Evolutionary conservation across 768 basidiomycete species (phyloP).

Genomic region (Mycena haematopus): DNA sequence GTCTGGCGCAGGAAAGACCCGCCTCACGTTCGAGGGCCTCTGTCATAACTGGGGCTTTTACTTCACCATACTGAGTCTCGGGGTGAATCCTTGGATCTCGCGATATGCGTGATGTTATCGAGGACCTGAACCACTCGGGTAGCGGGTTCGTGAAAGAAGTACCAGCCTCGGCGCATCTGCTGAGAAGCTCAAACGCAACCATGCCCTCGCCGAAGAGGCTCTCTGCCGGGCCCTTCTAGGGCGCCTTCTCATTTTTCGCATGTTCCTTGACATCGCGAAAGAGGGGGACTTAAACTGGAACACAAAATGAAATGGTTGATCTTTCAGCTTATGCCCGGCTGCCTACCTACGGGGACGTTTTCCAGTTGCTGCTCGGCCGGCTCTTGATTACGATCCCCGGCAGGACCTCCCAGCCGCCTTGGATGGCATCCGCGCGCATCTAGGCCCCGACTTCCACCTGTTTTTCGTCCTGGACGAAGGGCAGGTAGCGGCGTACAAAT

Average conservation of each 20-base stretch:
- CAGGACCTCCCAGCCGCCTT: neutral
- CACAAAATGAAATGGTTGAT: neutral
- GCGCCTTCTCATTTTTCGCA: neutral
- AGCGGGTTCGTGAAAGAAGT: no score
- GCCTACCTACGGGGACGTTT: neutral
- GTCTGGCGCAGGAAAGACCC: slow-evolving; percentile 21
- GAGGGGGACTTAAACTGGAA: neutral
- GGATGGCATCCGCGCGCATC: neutral
- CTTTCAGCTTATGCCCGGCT: neutral
- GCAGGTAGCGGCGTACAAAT: no score
- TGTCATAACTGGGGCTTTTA: slow-evolving; percentile 21
- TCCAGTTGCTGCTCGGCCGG: neutral
- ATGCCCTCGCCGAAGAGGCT: neutral
- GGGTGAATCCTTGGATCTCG: neutral
- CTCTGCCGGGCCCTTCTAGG: neutral
- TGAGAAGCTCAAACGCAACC: neutral
- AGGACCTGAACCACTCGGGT: no score
- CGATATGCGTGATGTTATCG: neutral
- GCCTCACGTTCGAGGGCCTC: slow-evolving; percentile 14
- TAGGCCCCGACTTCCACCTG: no score
- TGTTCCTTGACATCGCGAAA: neutral
- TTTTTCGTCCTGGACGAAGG: no score
- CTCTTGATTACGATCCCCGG: neutral
- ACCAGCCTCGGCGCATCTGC: neutral
- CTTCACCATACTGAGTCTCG: neutral